A percentile compares a stretch with the other conserved stretches of the same genome.
phyloP scores from a whole-genome alignment of 2,329 filamentous ascomycete genomes.

The Magnaporthiopsis rhizophila region DNA sequence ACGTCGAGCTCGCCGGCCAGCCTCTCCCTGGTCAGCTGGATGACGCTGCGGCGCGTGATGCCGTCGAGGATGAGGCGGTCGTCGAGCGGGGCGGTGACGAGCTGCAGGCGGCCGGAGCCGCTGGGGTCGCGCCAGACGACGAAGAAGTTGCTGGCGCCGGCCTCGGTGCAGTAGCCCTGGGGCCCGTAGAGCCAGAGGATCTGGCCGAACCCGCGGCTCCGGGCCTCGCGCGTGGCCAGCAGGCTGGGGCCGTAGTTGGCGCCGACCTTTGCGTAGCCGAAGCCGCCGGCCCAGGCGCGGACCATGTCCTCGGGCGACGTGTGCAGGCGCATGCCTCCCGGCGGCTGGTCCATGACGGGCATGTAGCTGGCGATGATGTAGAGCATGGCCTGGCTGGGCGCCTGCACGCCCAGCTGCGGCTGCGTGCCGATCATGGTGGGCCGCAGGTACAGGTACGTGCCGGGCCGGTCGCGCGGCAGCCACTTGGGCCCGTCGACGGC shows the following conservation, averaged over 20 bases:
- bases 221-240: conserved; percentile 68
- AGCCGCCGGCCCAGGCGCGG: conserved; percentile 87
- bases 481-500: conserved; percentile 68
- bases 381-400: conserved; percentile 76
- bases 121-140: conserved; percentile 61
- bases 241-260: conserved; percentile 88
- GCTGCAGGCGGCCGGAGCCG: conserved; percentile 52
- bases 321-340: conserved; percentile 62
- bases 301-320: conserved; percentile 76
- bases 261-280: conserved; percentile 85
- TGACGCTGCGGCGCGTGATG: conserved; percentile 72
- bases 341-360: conserved; percentile 44
- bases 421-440: conserved; percentile 83
- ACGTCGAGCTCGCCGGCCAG: conserved; percentile 56
- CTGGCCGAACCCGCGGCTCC: conserved; percentile 70
- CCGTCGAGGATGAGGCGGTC: conserved; percentile 82
- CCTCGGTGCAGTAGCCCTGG: conserved; percentile 76
- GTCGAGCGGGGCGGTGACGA: conserved; percentile 77
- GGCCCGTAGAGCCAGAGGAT: conserved; percentile 88
- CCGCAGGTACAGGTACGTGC: conserved; percentile 73
- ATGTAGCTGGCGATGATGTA: conserved; percentile 68
- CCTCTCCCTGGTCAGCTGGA: conserved; percentile 62
- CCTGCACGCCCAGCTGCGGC: conserved; percentile 69
- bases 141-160: conserved; percentile 89
- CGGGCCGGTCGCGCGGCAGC: conserved; percentile 62